phyloP scores from a whole-genome alignment of 352 stramenopile species.

The Globisporangium camurandrum region DNA sequence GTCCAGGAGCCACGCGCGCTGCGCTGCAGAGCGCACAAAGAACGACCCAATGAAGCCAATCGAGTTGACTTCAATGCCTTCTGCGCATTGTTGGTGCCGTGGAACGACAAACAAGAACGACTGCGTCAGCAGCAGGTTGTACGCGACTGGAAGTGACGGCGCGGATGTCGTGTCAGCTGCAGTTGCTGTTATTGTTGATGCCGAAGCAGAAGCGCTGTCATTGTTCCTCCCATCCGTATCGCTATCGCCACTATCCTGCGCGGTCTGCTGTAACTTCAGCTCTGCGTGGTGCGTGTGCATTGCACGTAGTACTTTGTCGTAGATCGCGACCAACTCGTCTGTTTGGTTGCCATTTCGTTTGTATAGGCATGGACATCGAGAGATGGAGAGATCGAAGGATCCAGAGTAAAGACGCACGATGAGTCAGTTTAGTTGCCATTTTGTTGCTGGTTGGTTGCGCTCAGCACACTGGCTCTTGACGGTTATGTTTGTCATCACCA shows the following conservation, averaged over 20 bases:
- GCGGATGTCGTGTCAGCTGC: too few species aligned
- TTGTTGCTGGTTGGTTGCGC: conserved; percentile 1
- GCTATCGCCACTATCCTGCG: too few species aligned
- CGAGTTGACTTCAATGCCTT: conserved; percentile 78
- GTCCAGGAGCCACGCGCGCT: conserved; percentile 48
- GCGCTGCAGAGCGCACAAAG: conserved; percentile 55
- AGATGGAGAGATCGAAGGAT: neutral
- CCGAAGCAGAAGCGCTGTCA: conserved; percentile 24
- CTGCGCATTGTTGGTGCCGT: conserved; percentile 36
- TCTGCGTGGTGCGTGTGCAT: conserved; percentile 32
- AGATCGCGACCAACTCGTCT: conserved; percentile 33
- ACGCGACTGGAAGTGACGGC: conserved; percentile 32
- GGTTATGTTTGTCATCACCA: neutral
- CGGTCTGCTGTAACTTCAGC: too few species aligned
- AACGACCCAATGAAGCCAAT: conserved; percentile 82
- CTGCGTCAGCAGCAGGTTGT: conserved; percentile 71
- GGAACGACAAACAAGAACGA: conserved; percentile 71
- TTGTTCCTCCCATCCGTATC: too few species aligned
- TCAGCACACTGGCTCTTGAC: neutral
- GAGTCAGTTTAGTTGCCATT: too few species aligned
- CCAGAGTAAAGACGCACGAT: neutral
- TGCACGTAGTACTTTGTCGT: conserved; percentile 34
- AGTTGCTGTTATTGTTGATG: neutral
- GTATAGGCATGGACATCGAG: too few species aligned
- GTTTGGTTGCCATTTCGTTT: too few species aligned